These are phyloP conservation scores for Balakata baccata DNA, from an alignment of 345 rosid species.

Conservation along the genomic window DNA sequence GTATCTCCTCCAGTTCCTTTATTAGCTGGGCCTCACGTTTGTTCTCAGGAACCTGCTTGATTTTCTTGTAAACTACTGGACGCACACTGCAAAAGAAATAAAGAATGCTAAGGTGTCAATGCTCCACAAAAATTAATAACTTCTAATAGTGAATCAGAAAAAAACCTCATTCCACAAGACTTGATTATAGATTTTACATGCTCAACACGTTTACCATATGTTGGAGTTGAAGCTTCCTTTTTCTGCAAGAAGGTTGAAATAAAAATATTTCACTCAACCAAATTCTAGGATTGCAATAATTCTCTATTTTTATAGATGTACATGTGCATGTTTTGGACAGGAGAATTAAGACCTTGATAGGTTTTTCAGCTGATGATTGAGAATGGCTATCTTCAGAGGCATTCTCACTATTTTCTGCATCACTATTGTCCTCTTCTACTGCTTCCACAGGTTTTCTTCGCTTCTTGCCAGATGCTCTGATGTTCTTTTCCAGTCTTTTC, in stretches of 20 bases:
- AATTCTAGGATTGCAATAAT: conserved; percentile 5
- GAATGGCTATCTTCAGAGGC: conserved; percentile 50
- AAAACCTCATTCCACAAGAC: conserved; percentile 82
- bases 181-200: conserved; percentile 78
- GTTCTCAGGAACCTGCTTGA: conserved; percentile 75
- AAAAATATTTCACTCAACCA: conserved; percentile 10
- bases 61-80: conserved; percentile 75
- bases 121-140: conserved; percentile 10
- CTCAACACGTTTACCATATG: conserved; percentile 75
- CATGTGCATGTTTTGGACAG: neutral
- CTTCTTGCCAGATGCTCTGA: conserved; percentile 43
- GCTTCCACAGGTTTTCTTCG: conserved; percentile 41
- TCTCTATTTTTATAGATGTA: too few relatives aligned
- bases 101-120: conserved; percentile 9
- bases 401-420: conserved; percentile 43
- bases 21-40: conserved; percentile 73
- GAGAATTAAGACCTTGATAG: conserved; percentile 41
- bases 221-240: conserved; percentile 58
- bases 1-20: conserved; percentile 78
- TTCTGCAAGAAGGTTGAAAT: conserved; percentile 42
- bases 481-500: conserved; percentile 44
- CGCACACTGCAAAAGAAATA: conserved; percentile 54
- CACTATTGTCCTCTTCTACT: conserved; percentile 39
- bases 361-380: conserved; percentile 49
- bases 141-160: conserved; percentile 16